Base-by-base conservation (phyloP, 345 rosid genomes). In the Pugionium dolabratum region DNA sequence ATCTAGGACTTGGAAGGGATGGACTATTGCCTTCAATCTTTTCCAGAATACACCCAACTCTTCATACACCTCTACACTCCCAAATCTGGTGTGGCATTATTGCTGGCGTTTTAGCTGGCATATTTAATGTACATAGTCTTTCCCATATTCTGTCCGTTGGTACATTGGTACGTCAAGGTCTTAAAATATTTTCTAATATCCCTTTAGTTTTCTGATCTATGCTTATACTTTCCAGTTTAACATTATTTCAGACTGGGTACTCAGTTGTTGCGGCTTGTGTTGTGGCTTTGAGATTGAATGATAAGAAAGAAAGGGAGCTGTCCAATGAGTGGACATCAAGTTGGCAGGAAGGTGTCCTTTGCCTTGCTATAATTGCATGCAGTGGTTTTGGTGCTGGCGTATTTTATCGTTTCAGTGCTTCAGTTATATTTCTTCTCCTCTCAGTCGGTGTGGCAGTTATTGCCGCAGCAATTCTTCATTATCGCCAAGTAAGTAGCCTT, bases 81-180 rank as follows among this genome's bases (percentile, higher is more conserved):
- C 99, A 94, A 81, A 73, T 90, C 74, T 90, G 97, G 97, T 96
- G 90, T 54, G 97, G 99, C 70, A 69, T 84, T 60, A 82, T 90
- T 54, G 97, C 97, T 77, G 79, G 76, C 59, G 29, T 86, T 74
- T 54, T 94, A 80, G 88, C 85, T 25, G 97, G 99, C 70, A 65
- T 90, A 44, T 82, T 94, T 72, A 94, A 94, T 4, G 86, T 94
- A 49, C 96, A 54, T 32, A 63, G 83, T 42, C 96, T 94, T 47
- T 86, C 97, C 7, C 95, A 85, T 85, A 90, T 90, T 82, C 99
- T 94, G 61, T 94, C 97, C 0, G 96, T 90, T 31, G 99, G 99
- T 72, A 72, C 97, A 39, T 66, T 94, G 97, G 99, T 94, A 86
- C 32, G 93, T 50, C 46, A 53, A 36, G 9, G 5, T 26, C 68